phyloP scores from a whole-genome alignment of 2,329 filamentous ascomycete species.

The Delphinella strobiligena region DNA sequence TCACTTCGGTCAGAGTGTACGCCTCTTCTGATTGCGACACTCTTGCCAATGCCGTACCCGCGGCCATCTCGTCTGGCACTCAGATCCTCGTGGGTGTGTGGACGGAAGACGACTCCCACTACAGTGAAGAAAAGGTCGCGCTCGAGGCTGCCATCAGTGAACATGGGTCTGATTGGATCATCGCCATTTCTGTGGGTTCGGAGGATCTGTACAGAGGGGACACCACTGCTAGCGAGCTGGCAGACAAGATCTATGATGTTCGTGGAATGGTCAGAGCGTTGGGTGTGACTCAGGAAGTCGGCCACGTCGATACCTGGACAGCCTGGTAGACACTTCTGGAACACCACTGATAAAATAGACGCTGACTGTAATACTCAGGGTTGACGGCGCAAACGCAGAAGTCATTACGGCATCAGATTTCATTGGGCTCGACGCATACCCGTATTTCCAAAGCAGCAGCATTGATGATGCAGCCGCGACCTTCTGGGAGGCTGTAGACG shows the following conservation, averaged over 20 bases:
- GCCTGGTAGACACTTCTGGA: background rate
- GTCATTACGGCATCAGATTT: constrained; percentile 54
- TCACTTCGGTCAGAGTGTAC: constrained; percentile 52
- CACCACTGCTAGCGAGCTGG: constrained; percentile 27
- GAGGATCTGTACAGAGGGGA: constrained; percentile 54
- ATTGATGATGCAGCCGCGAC: constrained; percentile 44
- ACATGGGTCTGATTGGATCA: constrained; percentile 47
- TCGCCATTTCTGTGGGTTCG: constrained; percentile 53
- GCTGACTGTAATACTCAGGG: constrained; percentile 19
- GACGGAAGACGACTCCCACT: constrained; percentile 38
- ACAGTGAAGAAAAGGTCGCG: constrained; percentile 48
- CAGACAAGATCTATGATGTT: constrained; percentile 38
- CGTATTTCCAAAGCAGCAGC: constrained; percentile 50
- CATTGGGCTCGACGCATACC: constrained; percentile 50
- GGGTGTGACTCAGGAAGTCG: constrained; percentile 38
- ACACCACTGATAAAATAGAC: too few relatives aligned
- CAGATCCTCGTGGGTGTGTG: constrained; percentile 54
- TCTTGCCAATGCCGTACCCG: constrained; percentile 38
- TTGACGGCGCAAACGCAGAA: constrained; percentile 45
- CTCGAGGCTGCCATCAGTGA: constrained; percentile 43
- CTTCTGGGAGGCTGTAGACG: constrained; percentile 35
- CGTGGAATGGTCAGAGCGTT: constrained; percentile 39
- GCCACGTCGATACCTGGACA: constrained; percentile 60
- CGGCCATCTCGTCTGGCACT: constrained; percentile 49
- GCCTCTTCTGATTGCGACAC: constrained; percentile 47